Conservation (phyloP, 345 rosid genomes). For the Jatropha curcas region DNA sequence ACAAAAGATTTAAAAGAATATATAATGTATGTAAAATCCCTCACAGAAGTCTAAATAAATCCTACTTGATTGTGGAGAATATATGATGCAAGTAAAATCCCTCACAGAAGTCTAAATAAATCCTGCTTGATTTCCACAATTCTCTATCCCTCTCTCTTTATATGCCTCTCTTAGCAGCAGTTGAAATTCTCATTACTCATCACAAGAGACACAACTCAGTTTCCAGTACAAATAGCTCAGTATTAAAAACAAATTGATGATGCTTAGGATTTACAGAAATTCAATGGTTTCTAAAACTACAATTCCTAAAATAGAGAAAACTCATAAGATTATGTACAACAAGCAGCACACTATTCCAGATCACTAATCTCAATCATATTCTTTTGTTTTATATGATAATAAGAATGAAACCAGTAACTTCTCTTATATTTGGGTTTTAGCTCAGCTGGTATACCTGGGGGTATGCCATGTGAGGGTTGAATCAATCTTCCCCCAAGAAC, state of each 20-base stretch:
- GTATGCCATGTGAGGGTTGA: not conserved
- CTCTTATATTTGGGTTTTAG: not conserved
- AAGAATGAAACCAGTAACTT: not conserved
- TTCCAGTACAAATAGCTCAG: not conserved
- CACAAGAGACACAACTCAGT: not conserved
- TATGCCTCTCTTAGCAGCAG: not conserved
- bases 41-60: not conserved
- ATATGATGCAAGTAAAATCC: not conserved
- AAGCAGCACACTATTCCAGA: not conserved
- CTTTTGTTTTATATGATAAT: not conserved
- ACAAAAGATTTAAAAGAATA: too few relatives aligned
- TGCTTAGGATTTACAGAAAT: not conserved
- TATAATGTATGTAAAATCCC: not conserved
- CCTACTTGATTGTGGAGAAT: conserved; percentile 6
- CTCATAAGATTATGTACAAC: not conserved
- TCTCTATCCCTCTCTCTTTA: not conserved
- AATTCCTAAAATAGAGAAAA: not conserved
- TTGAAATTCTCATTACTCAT: not conserved
- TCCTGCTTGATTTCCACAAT: not conserved
- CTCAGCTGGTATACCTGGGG: not conserved
- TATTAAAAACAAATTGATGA: not conserved
- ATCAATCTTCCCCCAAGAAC: not conserved
- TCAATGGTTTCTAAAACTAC: not conserved
- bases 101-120: not conserved
- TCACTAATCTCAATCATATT: not conserved